These are phyloP conservation scores for Phytophthora niederhauseri DNA, from an alignment of 352 stramenopile genomes.

Conservation along the genomic window DNA sequence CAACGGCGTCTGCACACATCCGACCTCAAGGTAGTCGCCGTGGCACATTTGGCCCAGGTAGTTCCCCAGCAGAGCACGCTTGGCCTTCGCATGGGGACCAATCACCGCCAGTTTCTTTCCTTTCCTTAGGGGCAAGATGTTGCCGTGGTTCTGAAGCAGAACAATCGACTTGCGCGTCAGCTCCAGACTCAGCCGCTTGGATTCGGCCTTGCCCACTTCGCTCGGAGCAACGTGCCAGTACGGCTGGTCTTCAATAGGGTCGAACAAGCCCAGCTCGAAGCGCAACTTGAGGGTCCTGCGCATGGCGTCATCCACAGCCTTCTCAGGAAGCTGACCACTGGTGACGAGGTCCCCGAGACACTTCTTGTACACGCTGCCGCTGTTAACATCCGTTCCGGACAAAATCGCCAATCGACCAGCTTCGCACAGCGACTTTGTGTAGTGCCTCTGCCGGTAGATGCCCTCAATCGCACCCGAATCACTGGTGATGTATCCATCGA, in stretches of 20 bases:
- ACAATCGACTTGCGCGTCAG: conserved; percentile 91
- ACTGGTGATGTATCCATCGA: conserved; percentile 94
- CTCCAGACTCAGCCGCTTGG: conserved; percentile 71
- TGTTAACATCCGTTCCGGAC: conserved; percentile 91
- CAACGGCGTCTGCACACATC: conserved; percentile 66
- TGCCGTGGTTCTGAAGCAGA: conserved; percentile 91
- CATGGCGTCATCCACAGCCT: conserved; percentile 65
- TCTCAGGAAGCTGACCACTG: conserved; percentile 52
- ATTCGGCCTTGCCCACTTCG: conserved; percentile 72
- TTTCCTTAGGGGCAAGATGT: conserved; percentile 70
- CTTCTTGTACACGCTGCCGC: conserved; percentile 76
- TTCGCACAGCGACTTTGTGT: conserved; percentile 75
- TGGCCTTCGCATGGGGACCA: conserved; percentile 70
- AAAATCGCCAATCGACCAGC: conserved; percentile 62
- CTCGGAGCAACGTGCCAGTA: conserved; percentile 76
- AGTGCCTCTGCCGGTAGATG: conserved; percentile 81
- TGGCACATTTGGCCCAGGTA: conserved; percentile 74
- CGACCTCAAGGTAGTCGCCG: conserved; percentile 57
- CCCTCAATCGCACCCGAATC: conserved; percentile 93
- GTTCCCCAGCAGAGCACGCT: conserved; percentile 67
- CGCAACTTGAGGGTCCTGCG: conserved; percentile 82
- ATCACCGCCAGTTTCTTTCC: conserved; percentile 68
- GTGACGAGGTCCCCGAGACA: conserved; percentile 70
- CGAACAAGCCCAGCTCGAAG: conserved; percentile 94
- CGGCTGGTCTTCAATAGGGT: conserved; percentile 81